phyloP scores from a whole-genome alignment of 140 eudicot genomes.

The Anethum foeniculum region DNA sequence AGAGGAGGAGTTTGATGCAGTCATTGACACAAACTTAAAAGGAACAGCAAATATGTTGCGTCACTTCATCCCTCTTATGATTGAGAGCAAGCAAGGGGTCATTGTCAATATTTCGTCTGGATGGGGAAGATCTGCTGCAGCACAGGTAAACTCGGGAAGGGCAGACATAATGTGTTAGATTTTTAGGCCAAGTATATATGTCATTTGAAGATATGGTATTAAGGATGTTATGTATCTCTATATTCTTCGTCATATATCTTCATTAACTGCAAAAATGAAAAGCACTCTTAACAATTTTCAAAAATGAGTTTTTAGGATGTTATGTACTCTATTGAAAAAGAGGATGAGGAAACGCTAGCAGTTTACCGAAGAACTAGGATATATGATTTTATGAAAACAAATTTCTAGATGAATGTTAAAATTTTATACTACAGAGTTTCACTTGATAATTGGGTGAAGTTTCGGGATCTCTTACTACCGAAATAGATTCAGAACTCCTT shows the following conservation, averaged over 20 bases:
- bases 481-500: not conserved
- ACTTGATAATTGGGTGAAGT: not conserved
- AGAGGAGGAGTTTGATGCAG: conserved; percentile 80
- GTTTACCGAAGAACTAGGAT: not conserved
- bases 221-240: not conserved
- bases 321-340: not conserved
- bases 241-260: conserved; percentile 5
- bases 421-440: not conserved
- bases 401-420: not conserved
- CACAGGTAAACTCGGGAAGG: conserved; percentile 54
- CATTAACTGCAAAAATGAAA: not conserved
- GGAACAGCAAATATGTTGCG: conserved; percentile 82
- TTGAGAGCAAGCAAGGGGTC: conserved; percentile 73
- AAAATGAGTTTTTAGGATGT: no score
- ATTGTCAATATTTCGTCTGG: conserved; percentile 95
- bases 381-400: not conserved
- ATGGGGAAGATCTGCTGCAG: conserved; percentile 96
- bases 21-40: conserved; percentile 79
- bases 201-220: not conserved
- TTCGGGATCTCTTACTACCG: not conserved
- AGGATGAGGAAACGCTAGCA: not conserved
- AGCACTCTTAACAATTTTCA: not conserved
- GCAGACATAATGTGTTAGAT: conserved; percentile 10
- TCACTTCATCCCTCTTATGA: conserved; percentile 86
- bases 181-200: not conserved